These are phyloP conservation scores for Fraxinus pennsylvanica DNA, from an alignment of 257 asterid genomes.

Conservation along the genomic window DNA sequence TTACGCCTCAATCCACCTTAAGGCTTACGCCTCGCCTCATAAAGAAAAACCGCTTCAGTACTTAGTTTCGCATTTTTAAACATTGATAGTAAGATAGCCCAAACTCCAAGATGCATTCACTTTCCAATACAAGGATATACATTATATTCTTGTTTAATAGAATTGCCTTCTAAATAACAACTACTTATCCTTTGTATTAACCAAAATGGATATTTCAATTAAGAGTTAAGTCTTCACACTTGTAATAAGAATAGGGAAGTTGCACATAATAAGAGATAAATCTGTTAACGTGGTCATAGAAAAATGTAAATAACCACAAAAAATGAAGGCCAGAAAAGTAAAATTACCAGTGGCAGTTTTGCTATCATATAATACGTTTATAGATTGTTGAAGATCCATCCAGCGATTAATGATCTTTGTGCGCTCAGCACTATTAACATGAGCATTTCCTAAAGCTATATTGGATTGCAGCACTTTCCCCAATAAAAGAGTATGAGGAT, in stretches of 20 bases:
- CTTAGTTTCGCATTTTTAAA: too few relatives aligned
- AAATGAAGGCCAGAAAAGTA: slow-evolving; percentile 26
- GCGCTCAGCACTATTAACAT: slow-evolving; percentile 48
- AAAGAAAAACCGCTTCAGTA: too few relatives aligned
- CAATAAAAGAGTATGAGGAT: slow-evolving; percentile 76
- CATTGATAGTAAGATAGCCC: background rate
- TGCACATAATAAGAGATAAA: slow-evolving; percentile 1
- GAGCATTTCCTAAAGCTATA: slow-evolving; percentile 74
- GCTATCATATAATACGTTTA: slow-evolving; percentile 74
- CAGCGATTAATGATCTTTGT: slow-evolving; percentile 62
- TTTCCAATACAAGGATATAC: background rate
- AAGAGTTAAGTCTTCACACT: background rate
- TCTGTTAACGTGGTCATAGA: slow-evolving; percentile 3
- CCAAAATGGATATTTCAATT: background rate
- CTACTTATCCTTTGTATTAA: background rate
- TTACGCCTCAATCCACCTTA: too few relatives aligned
- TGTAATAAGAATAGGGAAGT: background rate
- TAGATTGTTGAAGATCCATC: slow-evolving; percentile 93
- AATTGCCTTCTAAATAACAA: background rate
- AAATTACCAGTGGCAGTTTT: slow-evolving; percentile 71
- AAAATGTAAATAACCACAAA: slow-evolving; percentile 24
- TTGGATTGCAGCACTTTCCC: slow-evolving; percentile 81
- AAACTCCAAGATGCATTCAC: background rate
- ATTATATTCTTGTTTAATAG: background rate
- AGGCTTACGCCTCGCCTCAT: too few relatives aligned